Evolutionary conservation across 2,329 filamentous ascomycete genomes (phyloP).

Genomic region (Penicillium sumatraense): DNA sequence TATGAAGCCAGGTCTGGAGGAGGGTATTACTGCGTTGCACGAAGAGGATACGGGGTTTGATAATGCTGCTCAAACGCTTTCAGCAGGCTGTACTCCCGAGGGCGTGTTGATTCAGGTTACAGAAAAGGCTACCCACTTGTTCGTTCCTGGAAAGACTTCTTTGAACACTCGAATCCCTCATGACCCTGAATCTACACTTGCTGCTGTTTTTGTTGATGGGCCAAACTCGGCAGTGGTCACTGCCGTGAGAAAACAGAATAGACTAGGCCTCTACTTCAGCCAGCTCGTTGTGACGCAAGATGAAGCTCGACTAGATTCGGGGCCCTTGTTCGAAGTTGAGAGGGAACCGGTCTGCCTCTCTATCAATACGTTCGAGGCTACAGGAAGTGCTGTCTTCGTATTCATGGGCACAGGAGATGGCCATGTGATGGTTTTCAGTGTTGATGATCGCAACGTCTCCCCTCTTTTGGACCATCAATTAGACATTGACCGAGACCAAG

Average conservation of each 20-base stretch:
- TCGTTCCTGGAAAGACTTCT: constrained; percentile 26
- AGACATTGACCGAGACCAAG: constrained; percentile 24
- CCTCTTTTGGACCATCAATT: constrained; percentile 31
- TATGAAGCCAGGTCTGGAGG: constrained; percentile 41
- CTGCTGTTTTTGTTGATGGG: constrained; percentile 38
- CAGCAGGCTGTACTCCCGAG: constrained; percentile 42
- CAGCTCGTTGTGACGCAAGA: constrained; percentile 23
- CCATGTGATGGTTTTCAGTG: constrained; percentile 37
- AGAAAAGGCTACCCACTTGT: constrained; percentile 38
- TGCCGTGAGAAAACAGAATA: constrained; percentile 30
- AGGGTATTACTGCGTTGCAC: constrained; percentile 45
- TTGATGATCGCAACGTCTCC: constrained; percentile 26
- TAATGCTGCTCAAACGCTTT: constrained; percentile 47
- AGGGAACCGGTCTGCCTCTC: constrained; percentile 44
- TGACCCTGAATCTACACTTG: constrained; percentile 25
- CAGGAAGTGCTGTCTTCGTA: constrained; percentile 27
- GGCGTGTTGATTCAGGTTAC: constrained; percentile 50
- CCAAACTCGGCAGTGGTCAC: constrained; percentile 33
- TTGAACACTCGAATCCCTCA: constrained; percentile 30
- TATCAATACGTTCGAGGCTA: constrained; percentile 32
- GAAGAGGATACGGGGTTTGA: constrained; percentile 46
- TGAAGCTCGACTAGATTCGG: constrained; percentile 26
- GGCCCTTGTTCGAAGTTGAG: constrained; percentile 27
- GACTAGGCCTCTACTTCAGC: constrained; percentile 34
- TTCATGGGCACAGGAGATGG: constrained; percentile 48